phyloP scores from a whole-genome alignment of 1,284 basidiomycete genomes.

The Meira miltonrushii region DNA sequence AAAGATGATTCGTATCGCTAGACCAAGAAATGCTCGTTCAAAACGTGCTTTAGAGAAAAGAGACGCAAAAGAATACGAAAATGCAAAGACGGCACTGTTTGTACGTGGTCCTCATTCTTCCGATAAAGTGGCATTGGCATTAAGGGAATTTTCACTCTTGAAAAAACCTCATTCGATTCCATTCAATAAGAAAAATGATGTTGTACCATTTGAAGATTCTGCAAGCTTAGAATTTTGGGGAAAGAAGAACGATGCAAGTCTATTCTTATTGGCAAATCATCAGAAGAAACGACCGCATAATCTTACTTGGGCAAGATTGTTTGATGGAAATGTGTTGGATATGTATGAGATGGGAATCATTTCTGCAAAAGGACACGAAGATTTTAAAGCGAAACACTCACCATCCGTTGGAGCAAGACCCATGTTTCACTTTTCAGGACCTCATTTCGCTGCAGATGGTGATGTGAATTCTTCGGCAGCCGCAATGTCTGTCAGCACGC shows the following conservation, averaged over 20 bases:
- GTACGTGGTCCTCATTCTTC: slow-evolving; percentile 82
- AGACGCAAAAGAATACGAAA: slow-evolving; percentile 77
- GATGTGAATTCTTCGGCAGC: background rate
- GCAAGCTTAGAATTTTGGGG: slow-evolving; percentile 85
- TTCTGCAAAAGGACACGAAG: slow-evolving; percentile 68
- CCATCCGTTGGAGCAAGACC: slow-evolving; percentile 59
- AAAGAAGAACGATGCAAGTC: slow-evolving; percentile 84
- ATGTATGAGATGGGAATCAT: slow-evolving; percentile 92
- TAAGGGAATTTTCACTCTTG: slow-evolving; percentile 64
- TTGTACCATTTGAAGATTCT: slow-evolving; percentile 82
- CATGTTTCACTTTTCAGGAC: slow-evolving; percentile 83
- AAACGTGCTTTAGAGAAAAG: slow-evolving; percentile 85
- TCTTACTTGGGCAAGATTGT: slow-evolving; percentile 80
- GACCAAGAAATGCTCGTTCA: slow-evolving; percentile 94
- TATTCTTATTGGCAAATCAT: slow-evolving; percentile 85
- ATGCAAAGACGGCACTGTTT: slow-evolving; percentile 75
- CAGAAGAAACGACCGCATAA: slow-evolving; percentile 92
- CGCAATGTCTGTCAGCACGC: slow-evolving; percentile 1
- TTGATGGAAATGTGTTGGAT: slow-evolving; percentile 79
- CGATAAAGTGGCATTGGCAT: slow-evolving; percentile 69
- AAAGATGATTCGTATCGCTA: slow-evolving; percentile 54
- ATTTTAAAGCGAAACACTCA: slow-evolving; percentile 65
- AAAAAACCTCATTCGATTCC: slow-evolving; percentile 65
- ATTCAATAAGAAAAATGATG: slow-evolving; percentile 89
- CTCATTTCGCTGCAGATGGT: slow-evolving; percentile 44